Conservation (phyloP, 371 early-diverging fungal genomes). For the Mortierella sp. region DNA sequence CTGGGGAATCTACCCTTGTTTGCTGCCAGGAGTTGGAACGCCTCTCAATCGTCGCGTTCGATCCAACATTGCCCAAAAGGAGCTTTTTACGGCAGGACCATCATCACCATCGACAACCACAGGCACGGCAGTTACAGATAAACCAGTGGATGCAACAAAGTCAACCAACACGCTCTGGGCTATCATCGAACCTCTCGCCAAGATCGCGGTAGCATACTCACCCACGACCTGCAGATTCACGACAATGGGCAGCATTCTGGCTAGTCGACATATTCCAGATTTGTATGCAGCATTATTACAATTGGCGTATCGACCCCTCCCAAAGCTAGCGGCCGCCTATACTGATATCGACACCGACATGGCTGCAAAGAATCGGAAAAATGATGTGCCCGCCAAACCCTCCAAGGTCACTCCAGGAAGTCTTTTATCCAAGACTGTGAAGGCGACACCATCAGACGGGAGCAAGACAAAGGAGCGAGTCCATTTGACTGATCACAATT, state of each 20-base stretch:
- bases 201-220: conserved; percentile 33
- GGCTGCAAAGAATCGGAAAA: background rate
- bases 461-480: background rate
- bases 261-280: conserved; percentile 72
- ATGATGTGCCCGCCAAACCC: background rate
- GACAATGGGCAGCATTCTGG: conserved; percentile 70
- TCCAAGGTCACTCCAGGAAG: conserved; percentile 34
- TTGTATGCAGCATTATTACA: conserved; percentile 77
- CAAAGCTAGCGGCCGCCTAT: conserved; percentile 24
- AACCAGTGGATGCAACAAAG: conserved; percentile 9
- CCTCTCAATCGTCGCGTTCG: conserved; percentile 72
- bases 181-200: conserved; percentile 46
- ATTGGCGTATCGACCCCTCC: conserved; percentile 75
- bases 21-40: conserved; percentile 78
- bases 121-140: background rate
- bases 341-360: background rate
- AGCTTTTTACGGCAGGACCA: conserved; percentile 21
- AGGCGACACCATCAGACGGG: background rate
- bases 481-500: background rate
- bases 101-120: background rate
- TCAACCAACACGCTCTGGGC: conserved; percentile 36
- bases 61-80: conserved; percentile 60
- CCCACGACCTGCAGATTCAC: conserved; percentile 62
- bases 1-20: conserved; percentile 80
- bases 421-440: conserved; percentile 19